Percentiles rank a stretch among this genome's conserved stretches.
These are phyloP conservation scores for Thoreauomyces humboldtii DNA, from an alignment of 192 early-diverging fungal species.

Conservation along the genomic window DNA sequence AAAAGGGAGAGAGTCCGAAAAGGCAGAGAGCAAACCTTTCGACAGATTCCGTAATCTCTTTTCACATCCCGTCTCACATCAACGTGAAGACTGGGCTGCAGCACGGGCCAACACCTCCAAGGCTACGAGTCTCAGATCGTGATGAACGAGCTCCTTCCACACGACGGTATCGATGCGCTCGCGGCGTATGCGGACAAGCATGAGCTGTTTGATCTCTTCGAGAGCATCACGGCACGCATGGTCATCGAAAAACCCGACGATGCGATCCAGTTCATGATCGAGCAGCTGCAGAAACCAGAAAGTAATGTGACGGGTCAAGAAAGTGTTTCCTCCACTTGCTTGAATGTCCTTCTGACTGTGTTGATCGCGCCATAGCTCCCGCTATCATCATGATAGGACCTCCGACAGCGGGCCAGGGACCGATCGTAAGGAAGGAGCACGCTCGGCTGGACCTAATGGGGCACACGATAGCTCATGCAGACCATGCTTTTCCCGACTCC, in stretches of 20 bases:
- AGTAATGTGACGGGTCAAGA: no score
- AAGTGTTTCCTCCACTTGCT: no score
- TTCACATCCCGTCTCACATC: no score
- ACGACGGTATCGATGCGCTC: constrained; percentile 34
- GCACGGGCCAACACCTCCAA: no score
- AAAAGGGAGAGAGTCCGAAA: no score
- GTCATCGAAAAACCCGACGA: constrained; percentile 46
- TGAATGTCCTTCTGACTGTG: no score
- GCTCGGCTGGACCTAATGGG: no score
- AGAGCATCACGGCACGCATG: constrained; percentile 36
- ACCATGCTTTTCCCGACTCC: neutral
- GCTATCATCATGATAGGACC: constrained; percentile 20
- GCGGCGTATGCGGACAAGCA: constrained; percentile 54
- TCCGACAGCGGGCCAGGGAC: constrained; percentile 23
- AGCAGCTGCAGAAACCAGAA: constrained; percentile 39
- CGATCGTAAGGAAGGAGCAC: constrained; percentile 27
- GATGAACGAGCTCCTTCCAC: constrained; percentile 38
- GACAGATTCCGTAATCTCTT: no score
- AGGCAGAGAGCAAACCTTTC: no score
- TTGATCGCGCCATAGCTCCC: no score
- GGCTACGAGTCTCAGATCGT: no score
- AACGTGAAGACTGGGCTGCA: no score
- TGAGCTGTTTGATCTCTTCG: constrained; percentile 52
- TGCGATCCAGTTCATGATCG: constrained; percentile 50
- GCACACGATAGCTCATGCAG: neutral